Conservation (phyloP, 441 rosid species). For the Oxalis stricta region DNA sequence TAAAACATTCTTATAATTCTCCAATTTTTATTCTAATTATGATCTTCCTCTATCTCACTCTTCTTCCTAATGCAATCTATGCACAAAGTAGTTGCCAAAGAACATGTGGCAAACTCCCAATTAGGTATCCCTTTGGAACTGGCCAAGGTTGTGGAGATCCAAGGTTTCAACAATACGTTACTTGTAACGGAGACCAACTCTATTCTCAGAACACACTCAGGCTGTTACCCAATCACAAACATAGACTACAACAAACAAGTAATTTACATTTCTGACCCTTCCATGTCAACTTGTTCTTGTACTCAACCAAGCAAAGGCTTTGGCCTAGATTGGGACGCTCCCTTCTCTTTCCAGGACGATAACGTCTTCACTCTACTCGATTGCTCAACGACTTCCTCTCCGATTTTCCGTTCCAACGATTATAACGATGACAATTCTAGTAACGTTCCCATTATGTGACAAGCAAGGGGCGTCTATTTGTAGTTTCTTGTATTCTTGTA, state of each 20-base stretch:
- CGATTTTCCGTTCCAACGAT: constrained; percentile 19
- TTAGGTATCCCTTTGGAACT: constrained; percentile 68
- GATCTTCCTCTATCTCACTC: constrained; percentile 13
- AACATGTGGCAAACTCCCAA: constrained; percentile 43
- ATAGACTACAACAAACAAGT: constrained; percentile 55
- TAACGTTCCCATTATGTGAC: constrained; percentile 49
- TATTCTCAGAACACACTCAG: constrained; percentile 68
- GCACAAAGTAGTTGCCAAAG: constrained; percentile 64
- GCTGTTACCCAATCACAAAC: constrained; percentile 52
- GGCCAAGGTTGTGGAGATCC: constrained; percentile 81
- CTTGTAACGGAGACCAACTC: constrained; percentile 41
- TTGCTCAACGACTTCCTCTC: constrained; percentile 43
- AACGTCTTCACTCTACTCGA: constrained; percentile 69
- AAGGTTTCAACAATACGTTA: constrained; percentile 48
- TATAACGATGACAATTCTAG: constrained; percentile 8
- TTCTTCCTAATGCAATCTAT: constrained; percentile 23
- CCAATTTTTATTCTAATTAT: too few species aligned
- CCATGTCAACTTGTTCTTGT: constrained; percentile 85
- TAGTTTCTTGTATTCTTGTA: constrained; percentile 62
- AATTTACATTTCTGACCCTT: constrained; percentile 52
- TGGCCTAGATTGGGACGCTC: constrained; percentile 83
- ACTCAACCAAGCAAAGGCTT: constrained; percentile 69
- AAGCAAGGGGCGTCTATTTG: constrained; percentile 66
- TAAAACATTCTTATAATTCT: constrained; percentile 2
- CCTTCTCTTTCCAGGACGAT: constrained; percentile 66